Conservation (phyloP, 2,329 filamentous ascomycete species). For the Aspergillus pseudoviridinutans region DNA sequence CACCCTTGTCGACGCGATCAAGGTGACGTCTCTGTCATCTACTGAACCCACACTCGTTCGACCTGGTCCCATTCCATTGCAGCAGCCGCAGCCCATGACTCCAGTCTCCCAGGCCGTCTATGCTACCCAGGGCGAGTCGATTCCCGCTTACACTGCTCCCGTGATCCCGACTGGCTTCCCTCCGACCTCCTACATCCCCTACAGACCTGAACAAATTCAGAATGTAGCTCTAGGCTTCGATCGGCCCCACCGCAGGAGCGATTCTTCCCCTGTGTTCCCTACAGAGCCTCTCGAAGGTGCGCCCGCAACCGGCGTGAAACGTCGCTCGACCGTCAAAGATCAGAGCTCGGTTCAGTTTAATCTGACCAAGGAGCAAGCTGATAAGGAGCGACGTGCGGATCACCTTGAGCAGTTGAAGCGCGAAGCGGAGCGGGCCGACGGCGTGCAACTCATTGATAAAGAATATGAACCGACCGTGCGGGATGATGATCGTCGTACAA, state of each 20-base stretch:
- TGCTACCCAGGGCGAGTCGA: conserved; percentile 41
- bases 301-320: conserved; percentile 23
- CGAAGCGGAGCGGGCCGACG: conserved; percentile 17
- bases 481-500: conserved; percentile 12
- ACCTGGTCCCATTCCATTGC: conserved; percentile 64
- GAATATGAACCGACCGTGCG: conserved; percentile 21
- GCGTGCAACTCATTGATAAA: conserved; percentile 24
- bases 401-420: conserved; percentile 21
- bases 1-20: conserved; percentile 55
- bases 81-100: conserved; percentile 76
- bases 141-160: conserved; percentile 40
- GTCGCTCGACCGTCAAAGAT: conserved; percentile 33
- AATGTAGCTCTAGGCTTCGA: conserved; percentile 3
- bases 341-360: conserved; percentile 54
- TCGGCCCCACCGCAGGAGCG: conserved; percentile 36
- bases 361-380: conserved; percentile 53
- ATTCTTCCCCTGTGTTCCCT: conserved; percentile 44
- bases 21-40: conserved; percentile 22
- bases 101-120: conserved; percentile 70
- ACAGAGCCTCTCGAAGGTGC: conserved; percentile 25
- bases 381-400: conserved; percentile 42
- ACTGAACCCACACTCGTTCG: conserved; percentile 36
- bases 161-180: conserved; percentile 38
- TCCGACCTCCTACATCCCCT: conserved; percentile 12
- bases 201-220: conserved; percentile 10